Percentiles rank a stretch among this genome's conserved stretches.
phyloP scores from a whole-genome alignment of 1,284 basidiomycete genomes.

The Ustilago loliicola region DNA sequence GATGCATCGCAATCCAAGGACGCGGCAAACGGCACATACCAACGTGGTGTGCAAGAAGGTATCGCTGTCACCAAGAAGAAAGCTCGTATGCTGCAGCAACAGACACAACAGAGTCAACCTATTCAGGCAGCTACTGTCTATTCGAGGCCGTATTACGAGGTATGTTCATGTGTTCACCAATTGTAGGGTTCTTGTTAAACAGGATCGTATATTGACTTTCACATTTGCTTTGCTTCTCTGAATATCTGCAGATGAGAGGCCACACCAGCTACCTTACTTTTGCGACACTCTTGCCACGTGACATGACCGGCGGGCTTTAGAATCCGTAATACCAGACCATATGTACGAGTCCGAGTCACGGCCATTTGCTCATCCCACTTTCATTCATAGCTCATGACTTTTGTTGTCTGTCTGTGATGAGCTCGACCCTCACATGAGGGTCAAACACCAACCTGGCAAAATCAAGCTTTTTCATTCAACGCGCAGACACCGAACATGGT shows the following conservation, averaged over 20 bases:
- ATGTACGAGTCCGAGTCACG: background rate
- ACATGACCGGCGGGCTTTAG: constrained; percentile 32
- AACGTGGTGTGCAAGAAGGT: constrained; percentile 44
- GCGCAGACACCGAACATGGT: no score
- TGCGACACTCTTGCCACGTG: constrained; percentile 63
- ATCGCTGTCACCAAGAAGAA: constrained; percentile 53
- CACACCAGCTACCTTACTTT: constrained; percentile 69
- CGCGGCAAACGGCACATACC: constrained; percentile 20
- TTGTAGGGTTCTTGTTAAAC: background rate
- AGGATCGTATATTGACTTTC: background rate
- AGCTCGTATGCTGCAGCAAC: constrained; percentile 42
- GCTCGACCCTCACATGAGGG: background rate
- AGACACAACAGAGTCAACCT: constrained; percentile 34
- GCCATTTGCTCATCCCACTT: background rate
- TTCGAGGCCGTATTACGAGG: constrained; percentile 47
- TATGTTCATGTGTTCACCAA: constrained; percentile 19
- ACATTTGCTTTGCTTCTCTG: constrained; percentile 8
- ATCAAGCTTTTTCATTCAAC: no score
- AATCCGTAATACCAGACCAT: background rate
- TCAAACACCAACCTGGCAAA: no score
- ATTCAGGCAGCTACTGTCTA: constrained; percentile 45
- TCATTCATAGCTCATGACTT: background rate
- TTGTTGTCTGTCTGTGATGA: background rate
- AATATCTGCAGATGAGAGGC: constrained; percentile 59
- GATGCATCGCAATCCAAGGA: constrained; percentile 10